phyloP scores from a whole-genome alignment of 2,329 filamentous ascomycete species.

The Dryadomyces quercivorus region DNA sequence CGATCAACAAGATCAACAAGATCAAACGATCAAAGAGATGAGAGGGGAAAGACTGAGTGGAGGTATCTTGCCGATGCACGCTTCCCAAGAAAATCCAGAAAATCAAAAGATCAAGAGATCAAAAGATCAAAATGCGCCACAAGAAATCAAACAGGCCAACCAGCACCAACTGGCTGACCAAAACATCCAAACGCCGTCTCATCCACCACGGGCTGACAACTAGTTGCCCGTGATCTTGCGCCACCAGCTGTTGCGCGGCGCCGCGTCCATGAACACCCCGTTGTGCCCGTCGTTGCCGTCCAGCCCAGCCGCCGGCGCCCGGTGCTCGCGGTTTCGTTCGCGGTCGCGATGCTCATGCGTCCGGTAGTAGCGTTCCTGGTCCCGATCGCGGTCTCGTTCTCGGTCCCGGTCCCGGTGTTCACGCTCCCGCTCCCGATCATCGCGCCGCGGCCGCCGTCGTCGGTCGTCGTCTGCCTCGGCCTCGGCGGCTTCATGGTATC shows the following conservation, averaged over 20 bases:
- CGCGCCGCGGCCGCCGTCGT: slow-evolving; percentile 15
- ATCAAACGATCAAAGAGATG: not conserved
- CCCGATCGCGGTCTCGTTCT: slow-evolving; percentile 12
- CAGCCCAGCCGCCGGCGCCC: slow-evolving; percentile 11
- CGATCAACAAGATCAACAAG: not conserved
- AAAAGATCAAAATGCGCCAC: too few species aligned
- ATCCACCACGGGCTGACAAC: not conserved
- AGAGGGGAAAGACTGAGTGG: not conserved
- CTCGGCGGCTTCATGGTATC: slow-evolving; percentile 24
- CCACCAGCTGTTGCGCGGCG: slow-evolving; percentile 47
- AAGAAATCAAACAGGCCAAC: not conserved
- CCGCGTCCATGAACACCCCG: slow-evolving; percentile 29
- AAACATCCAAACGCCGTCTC: not conserved
- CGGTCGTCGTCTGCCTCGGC: slow-evolving; percentile 20
- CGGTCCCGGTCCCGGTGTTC: slow-evolving; percentile 19
- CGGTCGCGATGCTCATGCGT: slow-evolving; percentile 17
- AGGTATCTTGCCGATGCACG: not conserved
- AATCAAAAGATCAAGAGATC: not conserved
- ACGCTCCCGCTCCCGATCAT: slow-evolving; percentile 19
- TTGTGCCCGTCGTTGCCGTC: slow-evolving; percentile 24
- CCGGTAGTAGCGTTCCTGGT: slow-evolving; percentile 7
- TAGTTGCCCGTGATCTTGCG: slow-evolving; percentile 33
- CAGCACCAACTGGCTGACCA: not conserved
- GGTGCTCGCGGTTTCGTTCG: slow-evolving; percentile 14
- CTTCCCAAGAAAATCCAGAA: not conserved